A percentile compares a stretch with the other conserved stretches of the same genome.
These are phyloP conservation scores for Neospermospora avenae DNA, from an alignment of 2,329 filamentous ascomycete genomes.

Conservation along the genomic window DNA sequence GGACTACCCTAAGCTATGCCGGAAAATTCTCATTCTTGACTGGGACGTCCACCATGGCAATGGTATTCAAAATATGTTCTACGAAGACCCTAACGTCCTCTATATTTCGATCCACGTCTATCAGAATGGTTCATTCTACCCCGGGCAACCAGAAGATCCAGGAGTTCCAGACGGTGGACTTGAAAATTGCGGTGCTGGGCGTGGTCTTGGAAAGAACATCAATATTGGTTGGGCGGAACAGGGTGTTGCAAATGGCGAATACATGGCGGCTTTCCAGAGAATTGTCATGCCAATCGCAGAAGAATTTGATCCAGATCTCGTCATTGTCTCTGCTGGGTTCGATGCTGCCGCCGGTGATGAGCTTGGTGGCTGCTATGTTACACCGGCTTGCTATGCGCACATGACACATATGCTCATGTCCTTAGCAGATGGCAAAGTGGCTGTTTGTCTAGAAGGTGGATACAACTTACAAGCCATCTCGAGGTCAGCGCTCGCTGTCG, in stretches of 20 bases:
- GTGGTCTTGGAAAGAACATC: constrained; percentile 58
- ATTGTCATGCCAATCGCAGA: constrained; percentile 94
- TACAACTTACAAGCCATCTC: constrained; percentile 95
- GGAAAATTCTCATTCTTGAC: constrained; percentile 89
- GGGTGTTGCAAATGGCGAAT: constrained; percentile 93
- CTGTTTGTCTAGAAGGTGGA: constrained; percentile 90
- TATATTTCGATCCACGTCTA: constrained; percentile 96
- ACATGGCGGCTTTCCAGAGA: constrained; percentile 92
- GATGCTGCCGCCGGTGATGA: constrained; percentile 93
- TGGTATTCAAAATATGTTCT: constrained; percentile 94
- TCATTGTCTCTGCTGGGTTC: constrained; percentile 94
- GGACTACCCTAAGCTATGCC: constrained; percentile 74
- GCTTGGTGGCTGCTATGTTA: constrained; percentile 88
- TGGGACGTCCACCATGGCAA: constrained; percentile 87
- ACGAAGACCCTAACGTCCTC: constrained; percentile 87
- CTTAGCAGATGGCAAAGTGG: constrained; percentile 81
- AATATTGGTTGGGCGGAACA: constrained; percentile 67
- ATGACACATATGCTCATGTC: constrained; percentile 99
- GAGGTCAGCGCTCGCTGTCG: constrained; percentile 86
- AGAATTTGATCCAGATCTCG: constrained; percentile 90
- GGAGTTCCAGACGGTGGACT: constrained; percentile 60
- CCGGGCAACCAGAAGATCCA: constrained; percentile 60
- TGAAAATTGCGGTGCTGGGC: constrained; percentile 54
- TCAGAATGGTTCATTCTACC: constrained; percentile 80
- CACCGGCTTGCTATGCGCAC: constrained; percentile 87